Evolutionary conservation across 2,329 filamentous ascomycete species (phyloP).

Genomic region (Reticulascus tulasneorum): DNA sequence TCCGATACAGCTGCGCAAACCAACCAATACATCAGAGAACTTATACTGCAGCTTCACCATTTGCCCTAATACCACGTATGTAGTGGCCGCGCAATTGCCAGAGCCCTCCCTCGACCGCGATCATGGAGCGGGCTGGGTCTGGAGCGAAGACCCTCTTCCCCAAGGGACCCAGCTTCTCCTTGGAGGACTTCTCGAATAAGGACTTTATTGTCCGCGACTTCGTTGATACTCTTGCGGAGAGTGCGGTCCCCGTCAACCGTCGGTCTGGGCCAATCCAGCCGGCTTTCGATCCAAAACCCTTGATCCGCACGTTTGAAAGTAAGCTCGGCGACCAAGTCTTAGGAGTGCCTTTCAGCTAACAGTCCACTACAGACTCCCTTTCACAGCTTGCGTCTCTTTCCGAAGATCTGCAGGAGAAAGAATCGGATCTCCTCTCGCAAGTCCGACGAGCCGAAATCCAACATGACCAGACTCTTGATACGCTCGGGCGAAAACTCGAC

Average conservation of each 20-base stretch:
- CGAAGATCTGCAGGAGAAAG: conserved; percentile 81
- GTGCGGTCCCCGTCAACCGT: conserved; percentile 72
- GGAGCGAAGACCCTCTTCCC: conserved; percentile 68
- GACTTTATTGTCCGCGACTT: conserved; percentile 99
- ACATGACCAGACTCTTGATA: conserved; percentile 87
- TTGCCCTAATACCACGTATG: too few relatives aligned
- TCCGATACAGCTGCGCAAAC: too few relatives aligned
- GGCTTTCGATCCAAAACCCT: conserved; percentile 88
- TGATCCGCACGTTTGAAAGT: conserved; percentile 93
- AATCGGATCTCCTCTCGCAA: conserved; percentile 85
- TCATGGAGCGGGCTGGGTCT: conserved; percentile 39
- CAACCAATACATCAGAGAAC: too few relatives aligned
- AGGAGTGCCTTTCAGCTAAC: conserved; percentile 20
- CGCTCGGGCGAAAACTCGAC: conserved; percentile 82
- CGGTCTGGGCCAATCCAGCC: conserved; percentile 65
- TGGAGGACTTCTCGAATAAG: conserved; percentile 82
- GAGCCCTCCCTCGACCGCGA: conserved; percentile 16
- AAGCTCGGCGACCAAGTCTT: conserved; percentile 22
- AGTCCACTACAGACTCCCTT: conserved; percentile 47
- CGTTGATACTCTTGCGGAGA: conserved; percentile 87
- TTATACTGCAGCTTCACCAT: too few relatives aligned
- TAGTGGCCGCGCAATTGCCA: too few relatives aligned
- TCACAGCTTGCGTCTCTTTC: conserved; percentile 66
- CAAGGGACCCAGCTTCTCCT: conserved; percentile 74
- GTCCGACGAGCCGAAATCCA: conserved; percentile 89